Evolutionary conservation across 768 basidiomycete genomes (phyloP).

Genomic region (Pilatotrama ljubarskyi): DNA sequence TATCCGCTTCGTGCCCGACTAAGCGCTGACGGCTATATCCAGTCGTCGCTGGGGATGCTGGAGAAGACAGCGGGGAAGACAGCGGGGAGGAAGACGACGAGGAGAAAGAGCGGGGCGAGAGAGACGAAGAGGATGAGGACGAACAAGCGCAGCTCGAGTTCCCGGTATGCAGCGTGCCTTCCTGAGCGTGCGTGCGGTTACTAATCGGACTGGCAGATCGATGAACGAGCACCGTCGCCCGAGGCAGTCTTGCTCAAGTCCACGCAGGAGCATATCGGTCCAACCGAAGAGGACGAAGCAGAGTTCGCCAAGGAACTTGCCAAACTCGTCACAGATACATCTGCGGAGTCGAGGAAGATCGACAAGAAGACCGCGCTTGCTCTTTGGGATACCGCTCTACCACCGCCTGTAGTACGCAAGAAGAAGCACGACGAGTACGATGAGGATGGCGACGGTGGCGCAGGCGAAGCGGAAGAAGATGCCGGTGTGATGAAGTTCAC

Average conservation of each 20-base stretch:
- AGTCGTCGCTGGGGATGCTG: constrained; percentile 23
- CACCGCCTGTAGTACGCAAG: constrained; percentile 64
- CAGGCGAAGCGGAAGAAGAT: constrained; percentile 24
- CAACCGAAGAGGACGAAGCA: constrained; percentile 85
- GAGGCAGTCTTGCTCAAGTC: constrained; percentile 77
- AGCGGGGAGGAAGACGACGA: constrained; percentile 58
- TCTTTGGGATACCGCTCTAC: constrained; percentile 86
- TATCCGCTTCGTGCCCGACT: constrained; percentile 3
- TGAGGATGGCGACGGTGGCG: constrained; percentile 44
- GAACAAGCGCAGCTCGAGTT: constrained; percentile 53
- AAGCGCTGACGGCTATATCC: constrained; percentile 19
- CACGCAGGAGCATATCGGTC: constrained; percentile 72
- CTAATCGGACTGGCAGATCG: constrained; percentile 40
- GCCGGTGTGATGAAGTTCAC: constrained; percentile 83
- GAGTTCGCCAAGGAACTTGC: constrained; percentile 96
- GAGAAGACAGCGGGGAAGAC: constrained; percentile 63
- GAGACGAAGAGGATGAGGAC: constrained; percentile 70
- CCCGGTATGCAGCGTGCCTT: constrained; percentile 43
- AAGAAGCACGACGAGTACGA: constrained; percentile 63
- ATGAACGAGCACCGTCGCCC: constrained; percentile 77
- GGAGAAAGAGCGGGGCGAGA: constrained; percentile 42
- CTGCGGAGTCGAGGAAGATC: constrained; percentile 78
- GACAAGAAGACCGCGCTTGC: constrained; percentile 86
- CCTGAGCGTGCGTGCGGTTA: not conserved
- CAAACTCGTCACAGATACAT: constrained; percentile 89